Evolutionary conservation across 768 basidiomycete genomes (phyloP).

Genomic region (Suillus ampliporus): DNA sequence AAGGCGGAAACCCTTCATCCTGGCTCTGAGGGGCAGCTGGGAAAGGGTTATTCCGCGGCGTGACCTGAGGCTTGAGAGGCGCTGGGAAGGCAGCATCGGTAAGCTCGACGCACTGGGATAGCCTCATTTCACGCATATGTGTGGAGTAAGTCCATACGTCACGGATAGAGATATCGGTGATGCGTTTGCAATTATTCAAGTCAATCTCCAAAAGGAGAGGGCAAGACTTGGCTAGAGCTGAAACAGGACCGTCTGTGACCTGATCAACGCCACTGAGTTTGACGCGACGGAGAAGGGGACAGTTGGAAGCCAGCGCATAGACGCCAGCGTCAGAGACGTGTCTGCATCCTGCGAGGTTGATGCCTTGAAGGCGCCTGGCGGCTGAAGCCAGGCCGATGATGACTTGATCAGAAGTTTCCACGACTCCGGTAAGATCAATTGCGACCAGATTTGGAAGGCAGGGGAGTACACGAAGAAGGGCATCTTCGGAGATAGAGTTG

Average conservation of each 20-base stretch:
- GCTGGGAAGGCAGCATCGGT: constrained; percentile 89
- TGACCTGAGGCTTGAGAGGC: constrained; percentile 48
- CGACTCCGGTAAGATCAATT: constrained; percentile 81
- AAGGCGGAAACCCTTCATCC: constrained; percentile 61
- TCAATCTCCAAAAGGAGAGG: constrained; percentile 94
- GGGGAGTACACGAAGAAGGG: constrained; percentile 68
- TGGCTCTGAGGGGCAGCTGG: constrained; percentile 37
- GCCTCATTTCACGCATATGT: constrained; percentile 90
- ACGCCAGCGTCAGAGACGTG: constrained; percentile 81
- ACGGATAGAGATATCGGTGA: constrained; percentile 80
- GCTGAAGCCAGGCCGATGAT: constrained; percentile 71
- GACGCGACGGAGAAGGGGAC: constrained; percentile 83
- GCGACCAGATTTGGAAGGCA: constrained; percentile 81
- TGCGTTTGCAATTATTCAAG: constrained; percentile 78
- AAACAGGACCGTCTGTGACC: constrained; percentile 79
- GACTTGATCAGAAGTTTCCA: constrained; percentile 70
- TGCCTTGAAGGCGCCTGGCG: constrained; percentile 83
- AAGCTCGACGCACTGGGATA: constrained; percentile 78
- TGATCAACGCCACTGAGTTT: constrained; percentile 81
- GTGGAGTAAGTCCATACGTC: constrained; percentile 82
- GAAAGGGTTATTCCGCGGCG: constrained; percentile 46
- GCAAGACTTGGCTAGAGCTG: constrained; percentile 76
- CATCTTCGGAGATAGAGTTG: constrained; percentile 64
- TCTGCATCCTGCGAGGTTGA: constrained; percentile 88
- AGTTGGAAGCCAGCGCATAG: constrained; percentile 73